Percentiles rank a stretch among this genome's conserved stretches.
Conservation (phyloP, 2,329 filamentous ascomycete genomes). For the Fusarium buxicola region DNA sequence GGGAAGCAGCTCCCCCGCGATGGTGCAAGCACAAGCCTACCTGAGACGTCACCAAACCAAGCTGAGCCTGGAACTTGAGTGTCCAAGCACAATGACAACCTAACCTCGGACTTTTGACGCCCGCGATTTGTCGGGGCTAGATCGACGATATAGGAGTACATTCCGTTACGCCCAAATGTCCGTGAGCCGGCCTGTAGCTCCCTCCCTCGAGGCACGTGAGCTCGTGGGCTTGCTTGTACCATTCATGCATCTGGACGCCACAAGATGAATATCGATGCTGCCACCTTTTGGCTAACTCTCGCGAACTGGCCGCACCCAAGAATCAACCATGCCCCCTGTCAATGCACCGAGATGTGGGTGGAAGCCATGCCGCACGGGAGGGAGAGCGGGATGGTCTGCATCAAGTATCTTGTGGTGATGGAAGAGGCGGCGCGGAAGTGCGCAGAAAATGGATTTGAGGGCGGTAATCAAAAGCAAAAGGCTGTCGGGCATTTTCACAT, state of each 20-base stretch:
- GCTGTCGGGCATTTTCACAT: too few relatives aligned
- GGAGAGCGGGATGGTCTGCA: not conserved
- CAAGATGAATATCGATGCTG: not conserved
- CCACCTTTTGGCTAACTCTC: not conserved
- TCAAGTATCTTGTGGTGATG: not conserved
- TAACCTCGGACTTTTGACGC: not conserved
- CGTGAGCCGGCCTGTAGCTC: not conserved
- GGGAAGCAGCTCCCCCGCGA: constrained; percentile 5
- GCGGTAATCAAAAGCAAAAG: too few relatives aligned
- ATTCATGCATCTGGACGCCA: constrained; percentile 2
- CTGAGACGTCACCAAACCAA: constrained; percentile 6
- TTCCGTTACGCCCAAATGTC: not conserved
- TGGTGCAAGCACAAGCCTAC: not conserved
- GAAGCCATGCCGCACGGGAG: constrained; percentile 15
- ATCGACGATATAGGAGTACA: constrained; percentile 5
- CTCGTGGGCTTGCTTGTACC: too few relatives aligned
- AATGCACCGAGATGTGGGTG: constrained; percentile 2
- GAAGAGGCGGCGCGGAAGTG: not conserved
- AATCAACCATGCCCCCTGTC: constrained; percentile 11
- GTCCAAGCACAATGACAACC: constrained; percentile 11
- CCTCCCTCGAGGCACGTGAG: not conserved
- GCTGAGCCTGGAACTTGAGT: not conserved
- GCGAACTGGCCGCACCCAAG: not conserved
- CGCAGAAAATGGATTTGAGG: not conserved
- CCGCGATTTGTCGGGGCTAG: constrained; percentile 12